A percentile compares a stretch with the other conserved stretches of the same genome.
Evolutionary conservation across 352 stramenopile genomes (phyloP).

Genomic region (Halophytophthora polymorphica): DNA sequence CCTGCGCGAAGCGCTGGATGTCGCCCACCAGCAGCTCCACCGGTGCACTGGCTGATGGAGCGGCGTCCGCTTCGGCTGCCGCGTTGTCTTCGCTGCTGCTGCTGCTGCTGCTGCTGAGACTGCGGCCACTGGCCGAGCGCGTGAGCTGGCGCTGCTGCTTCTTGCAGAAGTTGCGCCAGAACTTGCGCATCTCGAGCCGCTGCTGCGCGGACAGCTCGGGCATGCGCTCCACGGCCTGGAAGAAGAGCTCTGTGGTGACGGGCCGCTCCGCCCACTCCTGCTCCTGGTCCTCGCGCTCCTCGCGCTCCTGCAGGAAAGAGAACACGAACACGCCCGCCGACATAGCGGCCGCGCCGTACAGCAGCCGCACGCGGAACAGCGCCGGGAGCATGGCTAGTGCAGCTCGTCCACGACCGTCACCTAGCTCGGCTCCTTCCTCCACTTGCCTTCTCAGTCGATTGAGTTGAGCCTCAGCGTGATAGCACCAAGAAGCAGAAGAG

Average conservation of each 20-base stretch:
- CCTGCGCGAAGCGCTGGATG: constrained; percentile 70
- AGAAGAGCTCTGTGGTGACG: constrained; percentile 58
- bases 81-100: background rate
- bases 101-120: background rate
- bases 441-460: background rate
- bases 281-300: constrained; percentile 68
- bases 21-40: constrained; percentile 51
- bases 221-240: constrained; percentile 60
- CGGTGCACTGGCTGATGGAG: background rate
- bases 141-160: constrained; percentile 28
- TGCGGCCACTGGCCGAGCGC: constrained; percentile 1
- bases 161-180: constrained; percentile 75
- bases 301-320: constrained; percentile 75
- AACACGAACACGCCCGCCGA: constrained; percentile 74
- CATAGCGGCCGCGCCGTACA: constrained; percentile 81
- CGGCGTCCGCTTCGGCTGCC: background rate
- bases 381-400: constrained; percentile 21
- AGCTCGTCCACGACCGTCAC: background rate
- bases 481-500: too few relatives aligned
- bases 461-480: too few relatives aligned
- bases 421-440: too few relatives aligned
- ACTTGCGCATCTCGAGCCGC: constrained; percentile 68
- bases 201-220: constrained; percentile 47
- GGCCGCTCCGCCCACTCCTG: constrained; percentile 44
- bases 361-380: constrained; percentile 43